Evolutionary conservation across 1,284 basidiomycete species (phyloP).

Genomic region (Fomitopsis palustris): DNA sequence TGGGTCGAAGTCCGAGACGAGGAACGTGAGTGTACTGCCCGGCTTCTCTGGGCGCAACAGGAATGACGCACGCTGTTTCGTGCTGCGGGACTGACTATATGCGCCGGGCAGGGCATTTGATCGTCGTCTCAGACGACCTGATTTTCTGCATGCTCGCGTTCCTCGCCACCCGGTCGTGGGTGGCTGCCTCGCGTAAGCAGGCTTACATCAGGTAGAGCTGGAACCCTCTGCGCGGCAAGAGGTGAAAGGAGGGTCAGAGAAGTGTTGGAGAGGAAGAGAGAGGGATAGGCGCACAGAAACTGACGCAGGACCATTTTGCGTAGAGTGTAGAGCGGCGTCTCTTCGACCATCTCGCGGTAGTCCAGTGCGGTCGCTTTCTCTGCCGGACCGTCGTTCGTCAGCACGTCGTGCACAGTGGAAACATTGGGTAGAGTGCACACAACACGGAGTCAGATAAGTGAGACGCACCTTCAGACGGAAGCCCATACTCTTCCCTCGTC

Average conservation of each 20-base stretch:
- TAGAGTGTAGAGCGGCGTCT: slow-evolving; percentile 59
- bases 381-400: background rate
- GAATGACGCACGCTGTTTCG: too few relatives aligned
- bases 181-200: slow-evolving; percentile 4
- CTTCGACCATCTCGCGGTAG: slow-evolving; percentile 33
- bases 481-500: slow-evolving; percentile 26
- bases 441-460: too few relatives aligned
- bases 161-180: slow-evolving; percentile 39
- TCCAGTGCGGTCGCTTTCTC: slow-evolving; percentile 26
- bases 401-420: background rate
- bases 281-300: slow-evolving; percentile 31
- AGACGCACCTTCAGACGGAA: slow-evolving; percentile 22
- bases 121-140: slow-evolving; percentile 57
- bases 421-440: too few relatives aligned
- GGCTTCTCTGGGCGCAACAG: background rate
- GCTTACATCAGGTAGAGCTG: slow-evolving; percentile 33
- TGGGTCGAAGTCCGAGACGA: slow-evolving; percentile 27
- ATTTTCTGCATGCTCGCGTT: slow-evolving; percentile 42
- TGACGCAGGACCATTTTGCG: slow-evolving; percentile 50
- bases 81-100: background rate
- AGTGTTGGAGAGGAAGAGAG: background rate
- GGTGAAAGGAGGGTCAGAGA: slow-evolving; percentile 20
- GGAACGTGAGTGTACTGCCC: slow-evolving; percentile 17
- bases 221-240: slow-evolving; percentile 25
- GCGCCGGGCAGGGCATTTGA: slow-evolving; percentile 19